Percentiles rank a stretch among this genome's conserved stretches.
These are phyloP conservation scores for Hanseniaspora valbyensis DNA, from an alignment of 805 yeast species.

Conservation along the genomic window DNA sequence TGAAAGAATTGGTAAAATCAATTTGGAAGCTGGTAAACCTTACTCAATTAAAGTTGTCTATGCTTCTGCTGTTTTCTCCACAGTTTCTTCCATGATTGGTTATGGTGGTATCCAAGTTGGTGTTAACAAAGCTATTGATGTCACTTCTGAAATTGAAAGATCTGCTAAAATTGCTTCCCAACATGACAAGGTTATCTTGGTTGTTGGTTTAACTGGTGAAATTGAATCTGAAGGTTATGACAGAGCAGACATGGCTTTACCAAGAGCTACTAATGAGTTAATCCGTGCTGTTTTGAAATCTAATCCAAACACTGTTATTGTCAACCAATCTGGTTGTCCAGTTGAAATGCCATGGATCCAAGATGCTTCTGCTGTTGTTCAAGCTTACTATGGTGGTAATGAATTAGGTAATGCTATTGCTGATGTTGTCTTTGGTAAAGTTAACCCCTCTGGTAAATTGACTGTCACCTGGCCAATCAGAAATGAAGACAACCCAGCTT, in stretches of 20 bases:
- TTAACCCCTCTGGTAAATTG: conserved; percentile 50
- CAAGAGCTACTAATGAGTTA: conserved; percentile 38
- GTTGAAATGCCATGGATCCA: conserved; percentile 46
- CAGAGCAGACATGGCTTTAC: conserved; percentile 40
- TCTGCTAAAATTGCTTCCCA: conserved; percentile 41
- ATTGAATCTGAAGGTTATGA: conserved; percentile 56
- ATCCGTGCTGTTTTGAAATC: conserved; percentile 36
- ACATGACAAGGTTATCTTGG: conserved; percentile 43
- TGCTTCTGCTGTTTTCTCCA: conserved; percentile 38
- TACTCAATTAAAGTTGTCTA: conserved; percentile 41
- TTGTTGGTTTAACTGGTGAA: conserved; percentile 42
- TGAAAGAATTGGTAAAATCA: conserved; percentile 35
- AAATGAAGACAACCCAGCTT: conserved; percentile 47
- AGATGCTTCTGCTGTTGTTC: conserved; percentile 35
- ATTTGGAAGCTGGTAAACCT: conserved; percentile 34
- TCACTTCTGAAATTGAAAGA: conserved; percentile 27
- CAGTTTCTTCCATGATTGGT: conserved; percentile 24
- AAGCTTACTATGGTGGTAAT: conserved; percentile 49
- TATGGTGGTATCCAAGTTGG: conserved; percentile 33
- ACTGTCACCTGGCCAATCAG: conserved; percentile 45
- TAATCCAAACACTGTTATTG: conserved; percentile 42
- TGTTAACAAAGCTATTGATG: conserved; percentile 24
- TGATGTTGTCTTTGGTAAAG: conserved; percentile 49
- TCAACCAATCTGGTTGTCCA: conserved; percentile 52
- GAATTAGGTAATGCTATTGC: conserved; percentile 51